Base-by-base conservation (phyloP, 139 green algal species). In the Tetradesmus lagerheimii region DNA sequence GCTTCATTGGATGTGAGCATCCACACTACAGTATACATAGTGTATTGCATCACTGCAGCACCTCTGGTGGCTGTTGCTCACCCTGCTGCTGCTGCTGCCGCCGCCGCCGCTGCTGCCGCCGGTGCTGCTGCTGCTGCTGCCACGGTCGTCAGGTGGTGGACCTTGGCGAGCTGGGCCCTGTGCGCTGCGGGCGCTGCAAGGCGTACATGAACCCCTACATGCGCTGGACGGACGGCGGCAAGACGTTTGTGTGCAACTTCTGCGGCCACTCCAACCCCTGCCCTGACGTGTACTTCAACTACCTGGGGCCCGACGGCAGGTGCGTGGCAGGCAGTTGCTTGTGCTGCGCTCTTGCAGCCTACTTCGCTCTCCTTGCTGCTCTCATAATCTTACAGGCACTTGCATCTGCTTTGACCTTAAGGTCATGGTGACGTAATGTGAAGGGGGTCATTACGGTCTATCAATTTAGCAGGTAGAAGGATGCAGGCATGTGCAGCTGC, bases 191-290 rank as follows among this genome's bases (percentile, higher is more conserved):
- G 18, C 85, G 92, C 43, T 99, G 97, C 95, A 97, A 97, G 91
- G 97, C 97, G 1, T 99, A 99, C 94, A 95, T 99, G 88, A 98
- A 98, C 92, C 94, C 97, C 29, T 98, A 95, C 93, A 96, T 98
- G 93, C 93, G 93, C 27, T 99, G 92, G 62, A 78, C 91, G 6
- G 92, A 95, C 64, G 91, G 84, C 43, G 94, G 95, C 62, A 94
- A 89, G 43, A 85, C 85, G 57, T 98, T 98, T 92, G 83, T 89
- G 43, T 99, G 97, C 94, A 95, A 94, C 91, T 97, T 99, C 84
- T 99, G 97, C 92, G 89, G 91, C 29, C 57, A 66, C 31, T 71
- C 67, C 75, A 97, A 94, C 80, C 71, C 93, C 43, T 96, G 94
- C 53, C 96, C 97, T 9, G 89, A 93, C 6, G 79, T 93, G 45